Evolutionary conservation across 257 asterid species (phyloP).

Genomic region (Catharanthus roseus): DNA sequence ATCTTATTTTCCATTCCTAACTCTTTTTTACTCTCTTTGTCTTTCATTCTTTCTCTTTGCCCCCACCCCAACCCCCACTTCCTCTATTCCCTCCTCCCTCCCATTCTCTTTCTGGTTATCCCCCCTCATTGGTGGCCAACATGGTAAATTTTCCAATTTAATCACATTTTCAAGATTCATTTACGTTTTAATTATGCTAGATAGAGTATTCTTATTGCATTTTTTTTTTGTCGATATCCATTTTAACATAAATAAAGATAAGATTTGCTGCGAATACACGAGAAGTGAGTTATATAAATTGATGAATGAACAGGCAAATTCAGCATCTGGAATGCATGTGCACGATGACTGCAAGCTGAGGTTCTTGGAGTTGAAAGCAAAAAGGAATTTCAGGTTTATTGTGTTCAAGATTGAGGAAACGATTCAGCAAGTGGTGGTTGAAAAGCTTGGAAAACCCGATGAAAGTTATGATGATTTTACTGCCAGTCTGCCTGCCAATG

Average conservation of each 20-base stretch:
- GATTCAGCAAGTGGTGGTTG: conserved; percentile 57
- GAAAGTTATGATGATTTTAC: conserved; percentile 54
- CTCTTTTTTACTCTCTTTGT: not conserved
- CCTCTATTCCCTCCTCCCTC: not conserved
- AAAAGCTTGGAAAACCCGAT: conserved; percentile 56
- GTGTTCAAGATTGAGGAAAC: conserved; percentile 51
- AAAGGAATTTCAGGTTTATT: conserved; percentile 66
- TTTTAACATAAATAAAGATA: too few species aligned
- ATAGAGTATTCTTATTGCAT: not conserved
- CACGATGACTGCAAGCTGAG: conserved; percentile 67
- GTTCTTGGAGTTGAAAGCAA: conserved; percentile 65
- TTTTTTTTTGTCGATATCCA: too few species aligned
- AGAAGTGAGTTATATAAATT: too few species aligned
- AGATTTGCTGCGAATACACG: too few species aligned
- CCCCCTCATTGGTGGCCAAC: conserved; percentile 1
- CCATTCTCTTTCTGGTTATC: not conserved
- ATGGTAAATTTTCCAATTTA: not conserved
- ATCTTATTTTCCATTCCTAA: not conserved
- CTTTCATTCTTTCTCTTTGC: not conserved
- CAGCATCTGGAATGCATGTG: conserved; percentile 76
- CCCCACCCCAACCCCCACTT: not conserved
- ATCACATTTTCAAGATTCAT: not conserved
- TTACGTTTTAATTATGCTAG: too few species aligned
- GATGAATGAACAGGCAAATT: conserved; percentile 45
- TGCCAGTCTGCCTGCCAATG: conserved; percentile 50